Conservation (phyloP, 352 stramenopile genomes). For the Blastocystis sp. region DNA sequence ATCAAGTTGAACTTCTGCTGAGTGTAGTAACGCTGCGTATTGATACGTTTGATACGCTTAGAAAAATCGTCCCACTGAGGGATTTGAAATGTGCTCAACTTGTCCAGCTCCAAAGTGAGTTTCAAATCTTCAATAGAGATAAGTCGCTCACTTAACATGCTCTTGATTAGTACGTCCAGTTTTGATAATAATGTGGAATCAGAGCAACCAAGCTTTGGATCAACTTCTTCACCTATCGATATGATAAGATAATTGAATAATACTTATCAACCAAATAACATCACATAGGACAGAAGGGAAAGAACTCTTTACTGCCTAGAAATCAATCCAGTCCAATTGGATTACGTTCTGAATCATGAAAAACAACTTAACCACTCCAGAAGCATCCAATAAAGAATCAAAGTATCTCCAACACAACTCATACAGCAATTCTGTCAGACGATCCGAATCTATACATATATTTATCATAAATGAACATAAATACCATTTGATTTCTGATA, state of each 20-base stretch:
- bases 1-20: conserved; percentile 58
- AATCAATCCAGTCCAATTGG: neutral
- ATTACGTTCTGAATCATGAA: neutral
- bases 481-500: neutral
- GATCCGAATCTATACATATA: neutral
- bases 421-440: neutral
- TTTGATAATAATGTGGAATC: neutral
- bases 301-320: neutral
- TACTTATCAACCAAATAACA: conserved; percentile 29
- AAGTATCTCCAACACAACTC: conserved; percentile 27
- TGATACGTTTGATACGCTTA: conserved; percentile 6
- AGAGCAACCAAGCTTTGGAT: neutral
- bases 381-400: neutral
- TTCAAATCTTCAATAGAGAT: neutral
- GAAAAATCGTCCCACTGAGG: neutral
- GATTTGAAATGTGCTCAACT: neutral
- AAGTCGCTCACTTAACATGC: neutral
- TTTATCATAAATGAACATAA: neutral
- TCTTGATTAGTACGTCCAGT: neutral
- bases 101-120: conserved; percentile 13
- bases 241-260: neutral
- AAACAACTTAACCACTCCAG: neutral
- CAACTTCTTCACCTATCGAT: neutral
- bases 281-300: neutral
- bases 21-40: conserved; percentile 33